phyloP scores from a whole-genome alignment of 495 filamentous ascomycete species.

The Patellaria atrata region DNA sequence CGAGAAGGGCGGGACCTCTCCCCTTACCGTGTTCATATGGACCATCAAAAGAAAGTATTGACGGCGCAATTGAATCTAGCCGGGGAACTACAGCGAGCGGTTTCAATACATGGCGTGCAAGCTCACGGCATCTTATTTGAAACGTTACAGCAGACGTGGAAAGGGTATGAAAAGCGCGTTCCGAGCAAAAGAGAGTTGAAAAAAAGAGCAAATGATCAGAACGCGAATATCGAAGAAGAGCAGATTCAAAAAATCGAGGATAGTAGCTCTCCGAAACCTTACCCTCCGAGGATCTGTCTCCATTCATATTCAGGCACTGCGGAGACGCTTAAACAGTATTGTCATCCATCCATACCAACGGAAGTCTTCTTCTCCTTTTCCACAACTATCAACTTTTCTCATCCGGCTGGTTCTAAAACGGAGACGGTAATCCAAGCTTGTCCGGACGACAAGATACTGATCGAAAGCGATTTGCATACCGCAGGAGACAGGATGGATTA shows the following conservation, averaged over 20 bases:
- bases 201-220: constrained; percentile 20
- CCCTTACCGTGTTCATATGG: constrained; percentile 56
- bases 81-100: constrained; percentile 63
- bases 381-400: constrained; percentile 59
- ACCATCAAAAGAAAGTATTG: constrained; percentile 64
- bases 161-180: constrained; percentile 59
- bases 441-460: constrained; percentile 63
- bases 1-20: constrained; percentile 64
- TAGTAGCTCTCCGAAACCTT: constrained; percentile 40
- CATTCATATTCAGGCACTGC: constrained; percentile 84
- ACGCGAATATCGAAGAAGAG: constrained; percentile 3
- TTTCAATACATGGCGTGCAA: constrained; percentile 83
- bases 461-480: constrained; percentile 82
- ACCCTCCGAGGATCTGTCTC: constrained; percentile 81
- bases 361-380: constrained; percentile 85
- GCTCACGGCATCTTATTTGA: constrained; percentile 76
- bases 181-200: constrained; percentile 48
- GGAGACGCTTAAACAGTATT: constrained; percentile 63
- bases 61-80: constrained; percentile 75
- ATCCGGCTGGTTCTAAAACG: constrained; percentile 35
- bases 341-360: constrained; percentile 57
- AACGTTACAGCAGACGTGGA: constrained; percentile 60
- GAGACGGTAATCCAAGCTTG: constrained; percentile 54
- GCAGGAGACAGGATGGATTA: constrained; percentile 76
- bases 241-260: background rate